Conservation (phyloP, 345 rosid genomes). For the Theobroma cacao region DNA sequence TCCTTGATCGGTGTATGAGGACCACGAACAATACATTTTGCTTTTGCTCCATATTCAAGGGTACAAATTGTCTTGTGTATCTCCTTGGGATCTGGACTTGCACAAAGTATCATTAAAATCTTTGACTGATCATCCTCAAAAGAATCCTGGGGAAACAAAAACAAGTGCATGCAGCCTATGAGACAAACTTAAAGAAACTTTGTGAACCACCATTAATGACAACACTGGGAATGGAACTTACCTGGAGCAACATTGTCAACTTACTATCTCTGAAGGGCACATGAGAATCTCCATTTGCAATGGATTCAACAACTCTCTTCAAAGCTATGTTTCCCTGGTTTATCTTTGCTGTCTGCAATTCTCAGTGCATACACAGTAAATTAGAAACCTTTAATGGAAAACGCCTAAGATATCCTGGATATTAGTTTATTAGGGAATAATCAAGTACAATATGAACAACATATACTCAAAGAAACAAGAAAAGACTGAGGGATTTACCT, state of each 20-base stretch:
- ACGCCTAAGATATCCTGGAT: neutral
- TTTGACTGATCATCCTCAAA: slow-evolving; percentile 95
- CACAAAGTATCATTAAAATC: slow-evolving; percentile 92
- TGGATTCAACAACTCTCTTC: slow-evolving; percentile 96
- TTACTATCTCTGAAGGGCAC: slow-evolving; percentile 99
- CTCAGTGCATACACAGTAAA: neutral
- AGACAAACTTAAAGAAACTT: neutral
- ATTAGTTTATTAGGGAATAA: neutral
- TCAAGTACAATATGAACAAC: neutral
- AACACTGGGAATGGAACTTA: slow-evolving; percentile 18
- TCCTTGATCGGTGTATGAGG: slow-evolving; percentile 73
- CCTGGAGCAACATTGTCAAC: slow-evolving; percentile 95
- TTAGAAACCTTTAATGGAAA: neutral
- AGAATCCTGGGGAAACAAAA: slow-evolving; percentile 60
- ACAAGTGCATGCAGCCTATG: neutral
- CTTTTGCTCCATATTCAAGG: slow-evolving; percentile 96
- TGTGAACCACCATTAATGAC: neutral
- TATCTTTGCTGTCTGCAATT: slow-evolving; percentile 85
- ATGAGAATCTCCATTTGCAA: slow-evolving; percentile 97
- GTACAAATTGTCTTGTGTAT: slow-evolving; percentile 95
- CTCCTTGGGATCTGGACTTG: slow-evolving; percentile 96
- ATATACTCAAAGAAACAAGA: neutral
- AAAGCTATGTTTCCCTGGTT: slow-evolving; percentile 94
- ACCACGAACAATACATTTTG: slow-evolving; percentile 91
- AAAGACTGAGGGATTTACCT: slow-evolving; percentile 40